These are phyloP conservation scores for Dissoconium aciculare DNA, from an alignment of 2,329 filamentous ascomycete genomes.

Conservation along the genomic window DNA sequence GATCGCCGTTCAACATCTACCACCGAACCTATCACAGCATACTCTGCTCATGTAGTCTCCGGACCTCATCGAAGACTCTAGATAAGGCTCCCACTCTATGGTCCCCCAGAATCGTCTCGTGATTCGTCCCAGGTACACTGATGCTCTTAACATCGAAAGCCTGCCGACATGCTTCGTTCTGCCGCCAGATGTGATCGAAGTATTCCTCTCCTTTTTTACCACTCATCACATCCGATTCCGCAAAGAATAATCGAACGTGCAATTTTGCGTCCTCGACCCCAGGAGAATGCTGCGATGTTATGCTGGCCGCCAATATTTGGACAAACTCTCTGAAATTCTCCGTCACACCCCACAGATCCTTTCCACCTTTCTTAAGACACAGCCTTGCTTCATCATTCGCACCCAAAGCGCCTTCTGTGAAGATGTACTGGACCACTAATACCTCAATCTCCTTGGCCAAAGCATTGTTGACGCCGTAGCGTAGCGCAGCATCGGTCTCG, in stretches of 20 bases:
- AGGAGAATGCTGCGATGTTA: slow-evolving; percentile 9
- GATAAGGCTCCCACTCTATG: slow-evolving; percentile 14
- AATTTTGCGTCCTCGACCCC: slow-evolving; percentile 9
- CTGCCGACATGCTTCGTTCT: slow-evolving; percentile 15
- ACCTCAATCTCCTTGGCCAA: slow-evolving; percentile 13
- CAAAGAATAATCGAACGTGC: slow-evolving; percentile 24
- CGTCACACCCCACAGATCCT: slow-evolving; percentile 22
- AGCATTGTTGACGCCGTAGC: slow-evolving; percentile 16
- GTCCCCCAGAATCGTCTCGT: slow-evolving; percentile 24
- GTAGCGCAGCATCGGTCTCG: slow-evolving; percentile 11
- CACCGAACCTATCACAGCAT: too few species aligned
- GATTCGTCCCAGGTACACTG: slow-evolving; percentile 24
- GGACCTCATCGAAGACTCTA: slow-evolving; percentile 13
- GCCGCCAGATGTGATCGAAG: slow-evolving; percentile 29
- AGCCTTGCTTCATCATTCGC: slow-evolving; percentile 27
- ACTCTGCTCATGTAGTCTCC: too few species aligned
- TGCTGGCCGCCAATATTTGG: slow-evolving; percentile 6
- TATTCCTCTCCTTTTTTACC: slow-evolving; percentile 29
- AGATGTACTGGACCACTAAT: slow-evolving; percentile 13
- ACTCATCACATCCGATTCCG: slow-evolving; percentile 29
- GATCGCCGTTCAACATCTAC: too few species aligned
- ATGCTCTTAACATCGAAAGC: slow-evolving; percentile 24
- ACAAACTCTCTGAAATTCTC: slow-evolving; percentile 24
- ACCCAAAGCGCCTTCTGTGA: slow-evolving; percentile 22
- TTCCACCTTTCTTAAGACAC: slow-evolving; percentile 23